Conservation (phyloP, 805 yeast species). For the Barnettozyma sp. region DNA sequence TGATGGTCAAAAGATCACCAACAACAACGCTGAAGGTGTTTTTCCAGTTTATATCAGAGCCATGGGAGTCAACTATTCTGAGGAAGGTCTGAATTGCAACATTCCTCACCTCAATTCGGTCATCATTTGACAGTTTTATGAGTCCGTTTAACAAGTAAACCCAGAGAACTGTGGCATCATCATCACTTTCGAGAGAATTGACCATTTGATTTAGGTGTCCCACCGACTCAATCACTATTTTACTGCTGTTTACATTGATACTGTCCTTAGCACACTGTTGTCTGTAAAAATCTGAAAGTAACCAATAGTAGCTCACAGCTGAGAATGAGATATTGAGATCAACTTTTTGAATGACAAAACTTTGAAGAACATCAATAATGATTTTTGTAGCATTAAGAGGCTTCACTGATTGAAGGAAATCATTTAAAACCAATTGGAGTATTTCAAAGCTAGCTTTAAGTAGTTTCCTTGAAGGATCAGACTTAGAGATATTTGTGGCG, state of each 20-base stretch:
- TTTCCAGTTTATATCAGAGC: slow-evolving; percentile 56
- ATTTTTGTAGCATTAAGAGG: slow-evolving; percentile 59
- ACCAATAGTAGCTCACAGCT: slow-evolving; percentile 88
- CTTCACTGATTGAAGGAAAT: slow-evolving; percentile 58
- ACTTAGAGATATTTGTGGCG: slow-evolving; percentile 19
- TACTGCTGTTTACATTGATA: slow-evolving; percentile 1
- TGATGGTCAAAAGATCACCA: slow-evolving; percentile 36
- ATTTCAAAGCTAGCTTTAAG: slow-evolving; percentile 72
- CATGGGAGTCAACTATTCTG: slow-evolving; percentile 71
- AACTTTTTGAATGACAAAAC: slow-evolving; percentile 61
- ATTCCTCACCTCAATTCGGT: slow-evolving; percentile 74
- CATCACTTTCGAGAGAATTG: slow-evolving; percentile 16
- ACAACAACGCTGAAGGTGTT: slow-evolving; percentile 60
- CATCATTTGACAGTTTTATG: slow-evolving; percentile 55
- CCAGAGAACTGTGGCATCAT: slow-evolving; percentile 44
- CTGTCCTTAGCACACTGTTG: slow-evolving; percentile 7
- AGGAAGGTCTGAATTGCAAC: slow-evolving; percentile 88
- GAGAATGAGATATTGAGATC: slow-evolving; percentile 88
- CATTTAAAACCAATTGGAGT: slow-evolving; percentile 77
- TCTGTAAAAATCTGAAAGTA: slow-evolving; percentile 71
- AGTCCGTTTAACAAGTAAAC: slow-evolving; percentile 54
- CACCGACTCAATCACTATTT: slow-evolving; percentile 14
- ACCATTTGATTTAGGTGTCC: slow-evolving; percentile 26
- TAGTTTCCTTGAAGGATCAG: slow-evolving; percentile 26
- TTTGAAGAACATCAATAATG: slow-evolving; percentile 63